Base-by-base conservation (phyloP, 78 protist species). In the Planoprotostelium fungivorum region DNA sequence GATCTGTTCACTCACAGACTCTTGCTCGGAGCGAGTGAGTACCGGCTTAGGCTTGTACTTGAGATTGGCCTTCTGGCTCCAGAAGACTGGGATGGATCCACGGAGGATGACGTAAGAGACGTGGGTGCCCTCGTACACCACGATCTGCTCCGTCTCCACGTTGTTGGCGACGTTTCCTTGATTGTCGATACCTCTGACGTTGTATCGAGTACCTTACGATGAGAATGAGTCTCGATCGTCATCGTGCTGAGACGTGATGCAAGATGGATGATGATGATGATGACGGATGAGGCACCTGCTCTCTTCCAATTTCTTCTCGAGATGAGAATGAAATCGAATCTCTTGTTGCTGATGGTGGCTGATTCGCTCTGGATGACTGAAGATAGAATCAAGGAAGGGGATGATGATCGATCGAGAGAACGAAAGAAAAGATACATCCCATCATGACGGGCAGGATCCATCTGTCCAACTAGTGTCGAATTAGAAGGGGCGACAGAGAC, bases 111-210 rank as follows among this genome's bases (percentile, higher is more conserved):
- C 92, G 84, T 88, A 93, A 87, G 95, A 89, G 84, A 85, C 29
- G 37, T 85, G 35, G 38, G 34, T 63, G 37, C 83, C 90, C 31
- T 90, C 34, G 37, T 29, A 36, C 35, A 38, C 83, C 38, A 90
- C 63, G 25, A 93, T 88, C 84, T 93, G 95, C 85, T 93, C 95
- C 1, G 95, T 93, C 37, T 93, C 95, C 5, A 93, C 95, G 85
- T 90, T 89, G 37, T 93, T 93, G 31, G 95, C 95, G 36, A 93
- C 95, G 85, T 87, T 86, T 38, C 95, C 95, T 63, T 31, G 31
- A 35, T 29, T 28, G 88, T 93, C 95, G 0, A 92, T 88, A 16
- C 95, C 95, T 37, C 95, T 37, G 0, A 91, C 89, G 85, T 90
- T 90, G 63, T 93, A 93, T 85, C 95, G 63, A 25, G 95, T 93